A percentile compares a stretch with the other conserved stretches of the same genome.
These are phyloP conservation scores for Prunus salicina DNA, from an alignment of 306 rosid species.

Conservation along the genomic window DNA sequence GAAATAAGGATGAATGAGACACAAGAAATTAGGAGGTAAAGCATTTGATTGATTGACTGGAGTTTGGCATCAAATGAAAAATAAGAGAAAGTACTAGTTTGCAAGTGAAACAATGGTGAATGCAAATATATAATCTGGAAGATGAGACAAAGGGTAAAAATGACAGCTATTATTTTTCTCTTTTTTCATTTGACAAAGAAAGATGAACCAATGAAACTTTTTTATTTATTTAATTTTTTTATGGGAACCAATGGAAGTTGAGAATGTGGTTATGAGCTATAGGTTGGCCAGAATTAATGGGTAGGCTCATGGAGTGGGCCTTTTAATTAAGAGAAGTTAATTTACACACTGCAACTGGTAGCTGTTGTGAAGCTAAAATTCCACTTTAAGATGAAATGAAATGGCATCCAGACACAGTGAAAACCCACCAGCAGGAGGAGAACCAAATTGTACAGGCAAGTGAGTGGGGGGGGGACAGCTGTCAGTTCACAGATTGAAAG, in stretches of 20 bases:
- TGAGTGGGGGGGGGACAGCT: slow-evolving; percentile 31
- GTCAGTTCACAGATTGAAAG: slow-evolving; percentile 26
- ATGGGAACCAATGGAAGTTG: slow-evolving; percentile 14
- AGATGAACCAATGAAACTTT: slow-evolving; percentile 29
- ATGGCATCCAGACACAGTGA: slow-evolving; percentile 36
- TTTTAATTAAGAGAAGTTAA: slow-evolving; percentile 14
- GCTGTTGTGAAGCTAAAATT: slow-evolving; percentile 24
- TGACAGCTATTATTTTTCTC: neutral
- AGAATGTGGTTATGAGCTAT: slow-evolving; percentile 1
- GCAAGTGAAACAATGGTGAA: slow-evolving; percentile 5
- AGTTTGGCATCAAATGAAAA: slow-evolving; percentile 21
- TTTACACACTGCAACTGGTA: slow-evolving; percentile 35
- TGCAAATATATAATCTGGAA: neutral
- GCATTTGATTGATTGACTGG: slow-evolving; percentile 45
- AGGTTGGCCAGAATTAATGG: slow-evolving; percentile 24
- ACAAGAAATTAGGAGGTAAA: slow-evolving; percentile 69
- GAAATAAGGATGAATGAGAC: slow-evolving; percentile 71
- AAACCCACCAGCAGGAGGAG: slow-evolving; percentile 32
- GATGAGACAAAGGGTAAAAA: neutral
- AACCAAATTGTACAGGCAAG: slow-evolving; percentile 28
- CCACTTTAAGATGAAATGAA: slow-evolving; percentile 9
- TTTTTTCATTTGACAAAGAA: neutral
- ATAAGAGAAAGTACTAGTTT: slow-evolving; percentile 8
- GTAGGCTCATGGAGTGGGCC: slow-evolving; percentile 2
- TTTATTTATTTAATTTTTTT: no score